Base-by-base conservation (phyloP, 2,329 filamentous ascomycete genomes). In the Aspergillus candidus region DNA sequence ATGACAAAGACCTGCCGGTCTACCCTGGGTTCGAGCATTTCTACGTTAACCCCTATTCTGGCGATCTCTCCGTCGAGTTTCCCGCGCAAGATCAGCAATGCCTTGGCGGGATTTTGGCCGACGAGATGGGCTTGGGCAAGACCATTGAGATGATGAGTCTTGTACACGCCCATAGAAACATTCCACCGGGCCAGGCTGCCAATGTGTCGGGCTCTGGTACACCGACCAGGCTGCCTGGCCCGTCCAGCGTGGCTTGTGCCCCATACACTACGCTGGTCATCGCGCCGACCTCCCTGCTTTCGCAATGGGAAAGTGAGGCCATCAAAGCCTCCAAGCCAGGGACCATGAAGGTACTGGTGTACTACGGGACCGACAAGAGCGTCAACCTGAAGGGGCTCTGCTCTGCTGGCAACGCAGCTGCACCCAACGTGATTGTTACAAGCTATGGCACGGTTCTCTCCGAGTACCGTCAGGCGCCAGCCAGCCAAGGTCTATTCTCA, bases 91-190 rank as follows among this genome's bases (percentile, higher is more conserved):
- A 97, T 58, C 93, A 97, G 60, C 88, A 94, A 61, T 98, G 93
- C 54, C 73, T 95, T 0, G 93, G 93, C 35, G 93, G 93, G 5
- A 87, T 98, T 45, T 72, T 98, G 34, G 93, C 93, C 7, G 93
- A 98, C 58, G 77, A 97, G 67, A 98, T 98, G 93, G 93, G 93
- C 37, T 74, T 98, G 2, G 93, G 93, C 30, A 98, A 98, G 71
- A 98, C 93, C 0, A 97, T 98, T 41, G 91, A 98, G 61, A 97
- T 98, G 89, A 79, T 98, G 49, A 93, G 88, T 67, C 72, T 98
- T 39, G 79, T 98, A 4, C 93, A 98, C 62, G 80, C 87, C 0
- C 87, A 97, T 62, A 81, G 79, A 49, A 83, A 81, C 3, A 74
- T 83, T 15, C 60, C 65, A 12, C 55, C 57, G 13, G 51, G 60